Percentiles rank a stretch among this genome's conserved stretches.
Evolutionary conservation across 73 alveolate species (phyloP).

Genomic region (Blepharisma stoltei): DNA sequence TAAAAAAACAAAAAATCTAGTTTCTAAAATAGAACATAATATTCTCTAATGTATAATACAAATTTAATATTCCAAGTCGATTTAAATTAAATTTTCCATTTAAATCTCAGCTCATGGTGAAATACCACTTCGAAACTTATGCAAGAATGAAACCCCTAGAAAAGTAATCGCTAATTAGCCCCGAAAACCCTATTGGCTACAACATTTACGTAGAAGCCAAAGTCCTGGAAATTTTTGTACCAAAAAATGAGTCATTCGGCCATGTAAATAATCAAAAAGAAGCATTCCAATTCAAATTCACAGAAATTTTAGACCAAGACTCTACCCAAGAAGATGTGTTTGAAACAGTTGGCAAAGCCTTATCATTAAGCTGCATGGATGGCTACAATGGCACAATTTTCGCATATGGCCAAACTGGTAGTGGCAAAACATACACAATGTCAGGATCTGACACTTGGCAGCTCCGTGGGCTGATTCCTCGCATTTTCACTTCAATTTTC

Average conservation of each 20-base stretch:
- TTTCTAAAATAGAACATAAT: too few relatives aligned
- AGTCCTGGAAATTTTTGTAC: constrained; percentile 57
- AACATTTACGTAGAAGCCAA: constrained; percentile 42
- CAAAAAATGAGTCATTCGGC: constrained; percentile 69
- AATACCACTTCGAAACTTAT: constrained; percentile 80
- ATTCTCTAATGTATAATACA: too few relatives aligned
- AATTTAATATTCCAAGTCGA: too few relatives aligned
- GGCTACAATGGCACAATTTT: constrained; percentile 95
- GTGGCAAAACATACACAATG: constrained; percentile 96
- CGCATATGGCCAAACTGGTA: constrained; percentile 96
- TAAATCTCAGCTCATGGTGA: constrained; percentile 44
- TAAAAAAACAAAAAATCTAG: too few relatives aligned
- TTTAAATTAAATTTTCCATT: too few relatives aligned
- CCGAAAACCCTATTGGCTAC: constrained; percentile 40
- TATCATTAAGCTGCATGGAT: constrained; percentile 73
- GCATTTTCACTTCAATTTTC: constrained; percentile 77
- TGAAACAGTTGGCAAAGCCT: constrained; percentile 68
- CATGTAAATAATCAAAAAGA: constrained; percentile 78
- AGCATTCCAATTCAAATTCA: constrained; percentile 79
- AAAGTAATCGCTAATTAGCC: constrained; percentile 46
- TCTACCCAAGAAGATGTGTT: constrained; percentile 83
- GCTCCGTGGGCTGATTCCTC: constrained; percentile 91
- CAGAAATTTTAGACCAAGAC: constrained; percentile 82
- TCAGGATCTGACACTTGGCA: constrained; percentile 89
- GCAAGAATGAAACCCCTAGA: constrained; percentile 75